Evolutionary conservation across 2,329 filamentous ascomycete species (phyloP).

Genomic region (Talaromyces sp.): DNA sequence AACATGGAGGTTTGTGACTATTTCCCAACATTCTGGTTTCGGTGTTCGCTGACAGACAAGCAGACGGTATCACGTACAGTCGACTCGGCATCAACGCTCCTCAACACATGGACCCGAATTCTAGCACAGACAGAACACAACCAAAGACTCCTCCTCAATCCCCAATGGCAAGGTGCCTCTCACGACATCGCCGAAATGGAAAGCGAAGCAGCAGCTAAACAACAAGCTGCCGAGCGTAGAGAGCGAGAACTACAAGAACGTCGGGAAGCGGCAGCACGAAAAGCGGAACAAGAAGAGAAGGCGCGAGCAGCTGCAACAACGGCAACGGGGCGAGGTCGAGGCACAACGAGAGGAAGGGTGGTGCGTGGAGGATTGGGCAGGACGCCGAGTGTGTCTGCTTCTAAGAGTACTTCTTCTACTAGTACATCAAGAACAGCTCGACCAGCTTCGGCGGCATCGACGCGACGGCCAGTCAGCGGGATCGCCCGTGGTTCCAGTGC

Average conservation of each 20-base stretch:
- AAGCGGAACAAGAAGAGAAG: conserved; percentile 49
- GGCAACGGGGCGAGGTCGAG: conserved; percentile 29
- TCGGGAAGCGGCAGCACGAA: conserved; percentile 62
- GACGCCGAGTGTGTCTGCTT: conserved; percentile 33
- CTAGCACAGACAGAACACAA: conserved; percentile 97
- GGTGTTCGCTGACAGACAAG: conserved; percentile 16
- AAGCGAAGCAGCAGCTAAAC: conserved; percentile 68
- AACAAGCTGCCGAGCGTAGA: conserved; percentile 72
- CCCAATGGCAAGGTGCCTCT: conserved; percentile 82
- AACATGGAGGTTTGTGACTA: conserved; percentile 46
- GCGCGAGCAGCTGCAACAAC: conserved; percentile 34
- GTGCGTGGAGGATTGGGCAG: conserved; percentile 34
- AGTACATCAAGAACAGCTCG: conserved; percentile 8
- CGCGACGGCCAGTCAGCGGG: conserved; percentile 37
- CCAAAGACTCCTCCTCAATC: conserved; percentile 83
- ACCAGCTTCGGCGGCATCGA: conserved; percentile 25
- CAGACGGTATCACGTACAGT: conserved; percentile 84
- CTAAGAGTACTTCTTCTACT: not conserved
- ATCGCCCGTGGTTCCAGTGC: conserved; percentile 36
- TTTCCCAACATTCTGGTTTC: not conserved
- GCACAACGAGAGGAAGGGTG: conserved; percentile 33
- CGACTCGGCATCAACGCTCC: conserved; percentile 77
- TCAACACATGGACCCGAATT: conserved; percentile 95
- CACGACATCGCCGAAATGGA: conserved; percentile 85
- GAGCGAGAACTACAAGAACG: conserved; percentile 75